phyloP scores from a whole-genome alignment of 768 basidiomycete genomes.

The Multifurca ochricompacta region DNA sequence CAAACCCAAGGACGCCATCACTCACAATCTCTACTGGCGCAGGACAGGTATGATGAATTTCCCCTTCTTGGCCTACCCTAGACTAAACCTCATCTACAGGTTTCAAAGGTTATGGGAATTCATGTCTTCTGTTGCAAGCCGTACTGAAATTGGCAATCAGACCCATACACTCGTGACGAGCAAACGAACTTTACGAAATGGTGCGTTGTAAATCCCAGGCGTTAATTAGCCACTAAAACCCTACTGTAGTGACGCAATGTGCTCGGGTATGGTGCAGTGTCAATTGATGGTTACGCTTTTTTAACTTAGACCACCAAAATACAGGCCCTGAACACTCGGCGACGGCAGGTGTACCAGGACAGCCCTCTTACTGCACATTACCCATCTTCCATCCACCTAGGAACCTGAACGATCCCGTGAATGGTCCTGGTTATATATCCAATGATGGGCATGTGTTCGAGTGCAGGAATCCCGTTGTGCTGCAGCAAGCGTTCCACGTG shows the following conservation, averaged over 20 bases:
- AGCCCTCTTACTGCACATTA: conserved; percentile 47
- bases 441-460: conserved; percentile 47
- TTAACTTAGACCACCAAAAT: not conserved
- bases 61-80: not conserved
- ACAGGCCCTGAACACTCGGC: conserved; percentile 45
- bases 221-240: not conserved
- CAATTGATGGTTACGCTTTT: not conserved
- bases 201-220: conserved; percentile 26
- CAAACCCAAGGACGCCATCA: conserved; percentile 44
- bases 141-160: conserved; percentile 24
- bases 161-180: conserved; percentile 56
- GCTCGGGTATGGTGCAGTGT: conserved; percentile 32
- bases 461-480: conserved; percentile 45
- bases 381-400: conserved; percentile 44
- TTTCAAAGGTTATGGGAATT: conserved; percentile 39
- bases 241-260: conserved; percentile 40
- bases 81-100: conserved; percentile 28
- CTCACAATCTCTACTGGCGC: conserved; percentile 49
- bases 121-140: not conserved
- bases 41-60: conserved; percentile 39
- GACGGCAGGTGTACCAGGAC: conserved; percentile 31
- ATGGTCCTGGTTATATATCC: conserved; percentile 42
- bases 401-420: conserved; percentile 24
- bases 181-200: conserved; percentile 47
- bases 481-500: conserved; percentile 55